Conservation (phyloP, 2,329 filamentous ascomycete genomes). For the Aspergillus oerlinghausenensis region DNA sequence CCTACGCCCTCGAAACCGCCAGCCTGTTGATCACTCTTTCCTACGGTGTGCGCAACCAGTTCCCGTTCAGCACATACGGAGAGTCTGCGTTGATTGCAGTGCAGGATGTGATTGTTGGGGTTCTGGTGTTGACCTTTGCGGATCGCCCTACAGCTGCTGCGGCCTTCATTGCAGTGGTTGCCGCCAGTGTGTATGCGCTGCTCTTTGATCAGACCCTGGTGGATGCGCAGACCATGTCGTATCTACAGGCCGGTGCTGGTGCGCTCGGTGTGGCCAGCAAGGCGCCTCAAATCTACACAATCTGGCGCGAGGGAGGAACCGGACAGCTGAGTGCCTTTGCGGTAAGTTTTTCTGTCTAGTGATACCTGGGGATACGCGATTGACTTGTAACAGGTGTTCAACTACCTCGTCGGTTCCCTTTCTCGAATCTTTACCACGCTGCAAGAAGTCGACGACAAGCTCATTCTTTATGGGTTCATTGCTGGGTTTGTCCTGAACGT, state of each 20-base stretch:
- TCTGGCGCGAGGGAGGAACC: constrained; percentile 79
- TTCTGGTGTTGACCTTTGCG: constrained; percentile 79
- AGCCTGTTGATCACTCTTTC: constrained; percentile 84
- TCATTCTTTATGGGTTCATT: constrained; percentile 92
- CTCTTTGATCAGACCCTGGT: constrained; percentile 61
- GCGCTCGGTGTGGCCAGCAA: constrained; percentile 83
- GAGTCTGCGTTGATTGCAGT: constrained; percentile 88
- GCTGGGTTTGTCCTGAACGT: constrained; percentile 87
- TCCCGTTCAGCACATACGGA: constrained; percentile 95
- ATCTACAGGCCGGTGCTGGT: constrained; percentile 80
- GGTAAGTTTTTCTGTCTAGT: constrained; percentile 51
- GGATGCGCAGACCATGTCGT: constrained; percentile 62
- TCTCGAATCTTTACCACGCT: constrained; percentile 96
- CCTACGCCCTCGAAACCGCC: constrained; percentile 86
- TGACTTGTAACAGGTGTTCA: constrained; percentile 69
- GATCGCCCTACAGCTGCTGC: constrained; percentile 65
- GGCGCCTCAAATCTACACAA: constrained; percentile 84
- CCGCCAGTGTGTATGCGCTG: constrained; percentile 63
- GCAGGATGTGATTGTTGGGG: constrained; percentile 86
- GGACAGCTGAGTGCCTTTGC: constrained; percentile 96
- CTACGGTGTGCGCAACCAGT: constrained; percentile 86
- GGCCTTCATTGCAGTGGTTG: constrained; percentile 72
- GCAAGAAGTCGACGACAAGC: constrained; percentile 93
- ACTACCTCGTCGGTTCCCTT: constrained; percentile 89
- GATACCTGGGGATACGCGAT: neutral